These are phyloP conservation scores for Magnaporthiopsis rhizophila DNA, from an alignment of 2,329 filamentous ascomycete genomes.

Conservation along the genomic window DNA sequence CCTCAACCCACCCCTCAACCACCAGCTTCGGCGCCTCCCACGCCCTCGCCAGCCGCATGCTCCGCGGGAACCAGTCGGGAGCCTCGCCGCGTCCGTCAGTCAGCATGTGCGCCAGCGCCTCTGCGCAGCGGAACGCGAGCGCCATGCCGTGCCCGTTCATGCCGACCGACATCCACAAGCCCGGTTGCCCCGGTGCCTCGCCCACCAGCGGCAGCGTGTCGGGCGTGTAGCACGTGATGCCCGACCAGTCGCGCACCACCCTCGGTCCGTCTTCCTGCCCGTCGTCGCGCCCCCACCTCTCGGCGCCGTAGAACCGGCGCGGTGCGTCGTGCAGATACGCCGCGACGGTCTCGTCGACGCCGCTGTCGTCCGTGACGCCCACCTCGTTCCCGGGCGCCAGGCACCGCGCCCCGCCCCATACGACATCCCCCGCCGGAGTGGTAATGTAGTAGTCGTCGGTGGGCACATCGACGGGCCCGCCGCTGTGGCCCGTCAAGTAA, in stretches of 20 bases:
- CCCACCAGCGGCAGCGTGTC: conserved; percentile 48
- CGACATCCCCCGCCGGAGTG: conserved; percentile 42
- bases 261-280: conserved; percentile 27
- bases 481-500: neutral
- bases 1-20: neutral
- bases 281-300: conserved; percentile 33
- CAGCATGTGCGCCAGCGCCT: conserved; percentile 42
- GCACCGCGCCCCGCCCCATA: conserved; percentile 52
- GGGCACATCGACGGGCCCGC: conserved; percentile 3
- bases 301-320: conserved; percentile 41
- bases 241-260: conserved; percentile 36
- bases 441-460: conserved; percentile 60
- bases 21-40: conserved; percentile 4
- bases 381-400: conserved; percentile 30
- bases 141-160: conserved; percentile 66
- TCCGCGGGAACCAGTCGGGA: conserved; percentile 5
- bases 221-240: conserved; percentile 48
- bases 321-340: conserved; percentile 36
- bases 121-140: conserved; percentile 50
- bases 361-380: conserved; percentile 48
- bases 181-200: conserved; percentile 25
- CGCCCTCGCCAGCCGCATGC: conserved; percentile 5
- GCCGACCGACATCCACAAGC: conserved; percentile 47
- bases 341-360: conserved; percentile 41
- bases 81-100: neutral